Conservation (phyloP, 495 filamentous ascomycete species). For the Aspergillus egyptiacus region DNA sequence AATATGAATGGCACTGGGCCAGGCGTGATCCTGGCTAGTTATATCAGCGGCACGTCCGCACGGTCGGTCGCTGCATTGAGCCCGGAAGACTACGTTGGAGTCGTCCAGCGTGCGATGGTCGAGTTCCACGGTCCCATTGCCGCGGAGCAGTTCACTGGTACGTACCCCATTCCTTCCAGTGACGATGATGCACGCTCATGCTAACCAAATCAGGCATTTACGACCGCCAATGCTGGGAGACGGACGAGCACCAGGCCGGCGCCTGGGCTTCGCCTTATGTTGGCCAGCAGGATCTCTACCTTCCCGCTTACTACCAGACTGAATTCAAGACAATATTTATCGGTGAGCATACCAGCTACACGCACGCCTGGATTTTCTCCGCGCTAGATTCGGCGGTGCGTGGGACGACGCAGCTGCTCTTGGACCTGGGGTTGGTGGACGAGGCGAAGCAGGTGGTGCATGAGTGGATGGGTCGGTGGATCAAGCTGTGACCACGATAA, state of each 20-base stretch:
- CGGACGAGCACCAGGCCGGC: slow-evolving; percentile 47
- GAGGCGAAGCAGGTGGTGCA: slow-evolving; percentile 59
- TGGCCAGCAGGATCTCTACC: slow-evolving; percentile 59
- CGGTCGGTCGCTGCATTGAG: slow-evolving; percentile 40
- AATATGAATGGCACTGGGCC: slow-evolving; percentile 56
- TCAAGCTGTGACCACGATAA: slow-evolving; percentile 26
- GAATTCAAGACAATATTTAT: slow-evolving; percentile 62
- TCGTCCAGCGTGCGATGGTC: slow-evolving; percentile 52
- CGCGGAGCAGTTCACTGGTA: slow-evolving; percentile 51
- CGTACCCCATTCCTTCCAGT: neutral
- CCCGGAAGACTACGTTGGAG: slow-evolving; percentile 48
- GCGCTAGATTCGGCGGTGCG: slow-evolving; percentile 62
- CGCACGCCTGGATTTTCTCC: slow-evolving; percentile 68
- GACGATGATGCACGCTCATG: neutral
- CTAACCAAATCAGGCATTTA: slow-evolving; percentile 26
- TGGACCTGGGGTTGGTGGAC: slow-evolving; percentile 63
- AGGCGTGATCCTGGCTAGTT: slow-evolving; percentile 57
- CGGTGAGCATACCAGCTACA: slow-evolving; percentile 67
- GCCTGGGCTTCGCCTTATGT: slow-evolving; percentile 51
- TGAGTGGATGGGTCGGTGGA: slow-evolving; percentile 67
- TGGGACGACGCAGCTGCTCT: slow-evolving; percentile 57
- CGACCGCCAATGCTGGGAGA: slow-evolving; percentile 54
- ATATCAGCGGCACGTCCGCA: slow-evolving; percentile 42
- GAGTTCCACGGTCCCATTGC: slow-evolving; percentile 56
- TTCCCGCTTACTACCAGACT: slow-evolving; percentile 65